A percentile compares a stretch with the other conserved stretches of the same genome.
phyloP scores from a whole-genome alignment of 192 early-diverging fungal species.

The Gamsiella multidivaricata region DNA sequence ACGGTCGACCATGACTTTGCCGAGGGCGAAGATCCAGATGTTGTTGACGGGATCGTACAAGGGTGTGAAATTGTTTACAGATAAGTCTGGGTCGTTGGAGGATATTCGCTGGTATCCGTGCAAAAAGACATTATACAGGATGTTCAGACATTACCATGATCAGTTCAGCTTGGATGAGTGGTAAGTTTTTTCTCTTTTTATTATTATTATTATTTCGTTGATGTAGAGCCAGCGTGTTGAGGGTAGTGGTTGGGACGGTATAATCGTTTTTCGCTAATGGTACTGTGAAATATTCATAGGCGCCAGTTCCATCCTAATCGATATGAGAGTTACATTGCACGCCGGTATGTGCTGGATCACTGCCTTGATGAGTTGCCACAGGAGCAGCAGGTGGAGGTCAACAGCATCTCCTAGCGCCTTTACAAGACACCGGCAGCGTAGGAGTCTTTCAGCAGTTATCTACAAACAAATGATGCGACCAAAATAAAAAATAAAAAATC shows the following conservation, averaged over 20 bases:
- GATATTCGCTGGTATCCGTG: slow-evolving; percentile 37
- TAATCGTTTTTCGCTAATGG: neutral
- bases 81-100: slow-evolving; percentile 21
- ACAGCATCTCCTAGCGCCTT: no score
- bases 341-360: slow-evolving; percentile 34
- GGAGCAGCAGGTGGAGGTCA: neutral
- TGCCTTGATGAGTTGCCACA: slow-evolving; percentile 2
- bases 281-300: neutral
- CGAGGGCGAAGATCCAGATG: slow-evolving; percentile 54
- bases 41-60: slow-evolving; percentile 28
- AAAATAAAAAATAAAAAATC: no score
- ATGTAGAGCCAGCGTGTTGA: neutral
- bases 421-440: no score
- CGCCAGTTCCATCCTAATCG: slow-evolving; percentile 25
- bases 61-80: slow-evolving; percentile 45
- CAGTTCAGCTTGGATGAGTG: slow-evolving; percentile 28
- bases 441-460: no score
- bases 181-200: slow-evolving; percentile 10
- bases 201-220: neutral
- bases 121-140: slow-evolving; percentile 36
- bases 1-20: slow-evolving; percentile 14
- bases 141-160: slow-evolving; percentile 43
- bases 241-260: no score
- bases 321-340: slow-evolving; percentile 33
- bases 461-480: no score